A percentile compares a stretch with the other conserved stretches of the same genome.
phyloP scores from a whole-genome alignment of 441 rosid species.

The Syzygium malaccense region DNA sequence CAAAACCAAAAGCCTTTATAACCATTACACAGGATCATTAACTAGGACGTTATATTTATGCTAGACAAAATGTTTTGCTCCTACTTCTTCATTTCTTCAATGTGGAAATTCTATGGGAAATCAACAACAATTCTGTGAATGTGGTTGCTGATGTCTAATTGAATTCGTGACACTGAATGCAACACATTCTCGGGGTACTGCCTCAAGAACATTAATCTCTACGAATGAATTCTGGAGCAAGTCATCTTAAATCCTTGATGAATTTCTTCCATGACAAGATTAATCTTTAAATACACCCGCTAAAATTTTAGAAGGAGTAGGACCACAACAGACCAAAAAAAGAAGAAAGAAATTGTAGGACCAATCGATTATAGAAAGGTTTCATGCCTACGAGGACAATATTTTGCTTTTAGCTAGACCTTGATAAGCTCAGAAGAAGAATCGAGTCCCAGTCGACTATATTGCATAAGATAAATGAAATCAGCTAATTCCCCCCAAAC shows the following conservation, averaged over 20 bases:
- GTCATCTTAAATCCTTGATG: neutral
- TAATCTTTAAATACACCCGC: neutral
- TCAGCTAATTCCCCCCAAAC: neutral
- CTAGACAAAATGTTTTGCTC: too few relatives aligned
- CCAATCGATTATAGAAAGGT: neutral
- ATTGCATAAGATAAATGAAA: neutral
- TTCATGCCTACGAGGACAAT: neutral
- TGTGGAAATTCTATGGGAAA: neutral
- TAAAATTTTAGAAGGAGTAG: neutral
- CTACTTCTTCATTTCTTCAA: neutral
- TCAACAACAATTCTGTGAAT: neutral
- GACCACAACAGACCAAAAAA: neutral
- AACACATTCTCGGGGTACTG: neutral
- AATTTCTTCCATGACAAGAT: neutral
- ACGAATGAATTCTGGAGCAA: fast-evolving
- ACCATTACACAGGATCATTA: too few relatives aligned
- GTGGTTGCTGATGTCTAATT: neutral
- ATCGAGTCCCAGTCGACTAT: neutral
- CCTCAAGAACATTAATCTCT: neutral
- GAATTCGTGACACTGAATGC: neutral
- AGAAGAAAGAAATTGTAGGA: neutral
- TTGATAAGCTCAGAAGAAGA: neutral
- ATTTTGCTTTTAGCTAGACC: neutral
- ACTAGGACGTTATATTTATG: neutral
- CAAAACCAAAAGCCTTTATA: too few relatives aligned